Base-by-base conservation (phyloP, 495 filamentous ascomycete species). In the Lasiosphaeria hispida region DNA sequence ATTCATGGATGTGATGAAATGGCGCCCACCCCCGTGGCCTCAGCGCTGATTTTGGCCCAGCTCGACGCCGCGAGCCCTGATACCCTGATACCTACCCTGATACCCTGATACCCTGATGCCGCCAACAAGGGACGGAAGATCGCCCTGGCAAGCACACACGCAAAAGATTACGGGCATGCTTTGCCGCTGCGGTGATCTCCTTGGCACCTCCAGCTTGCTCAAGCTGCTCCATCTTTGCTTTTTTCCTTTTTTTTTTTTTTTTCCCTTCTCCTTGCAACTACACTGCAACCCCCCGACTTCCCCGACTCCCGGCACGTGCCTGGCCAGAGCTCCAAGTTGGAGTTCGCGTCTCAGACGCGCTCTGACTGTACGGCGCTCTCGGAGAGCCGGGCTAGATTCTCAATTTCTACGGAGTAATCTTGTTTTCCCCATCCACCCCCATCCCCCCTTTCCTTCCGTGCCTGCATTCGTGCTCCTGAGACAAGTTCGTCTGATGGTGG, bases 401-500 rank as follows among this genome's bases (percentile, higher is more conserved):
- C 7, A 47, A 23, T 13, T 19, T 47, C 49, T 14, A 52, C 36
- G 47, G 23, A 49, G 19, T 47, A 10, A 11, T 10, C 43, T 19
- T 23, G 47, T 49, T 13, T 49, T 49, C 47, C 33, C 47, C 33
- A 8, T 5, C 10, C 8, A 36, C 47, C 19, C n/a, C 34, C 19
- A 19, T 19, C 14, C 23, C 23, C 23, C 19, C 38, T 18, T 48
- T 14, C 23, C 53, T 38, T 55, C 34, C 50, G 36, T n/a, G 7
- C 42, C 47, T 54, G 34, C 39, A 14, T 36, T 48, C 35, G 38
- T 57, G 18, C 44, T 37, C 23, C 49, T 68, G 63, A 65, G 55
- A 68, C 65, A 65, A 45, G 41, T 42, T 50, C 39, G 41, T 52
- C 53, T 47, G 53, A 45, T 55, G 41, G 23, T 47, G 38, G 52